Evolutionary conservation across 2,329 filamentous ascomycete species (phyloP).

Genomic region (Fusarium illudens): DNA sequence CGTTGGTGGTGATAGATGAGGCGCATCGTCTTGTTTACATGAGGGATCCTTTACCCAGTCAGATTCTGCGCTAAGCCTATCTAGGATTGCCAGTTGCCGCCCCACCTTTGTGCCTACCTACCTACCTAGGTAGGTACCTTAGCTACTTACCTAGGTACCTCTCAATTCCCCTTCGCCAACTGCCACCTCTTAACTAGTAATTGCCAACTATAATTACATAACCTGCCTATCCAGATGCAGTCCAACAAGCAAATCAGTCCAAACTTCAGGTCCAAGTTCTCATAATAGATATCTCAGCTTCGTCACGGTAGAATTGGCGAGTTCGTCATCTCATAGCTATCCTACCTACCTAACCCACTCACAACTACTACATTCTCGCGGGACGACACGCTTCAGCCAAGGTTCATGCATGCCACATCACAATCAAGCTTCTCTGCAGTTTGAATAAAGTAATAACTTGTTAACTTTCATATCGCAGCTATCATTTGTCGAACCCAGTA

Average conservation of each 20-base stretch:
- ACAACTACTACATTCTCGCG: no score
- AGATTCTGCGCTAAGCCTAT: slow-evolving; percentile 31
- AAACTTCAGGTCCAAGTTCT: background rate
- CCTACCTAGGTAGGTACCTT: background rate
- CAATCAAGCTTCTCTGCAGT: background rate
- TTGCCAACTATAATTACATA: background rate
- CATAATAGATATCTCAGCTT: background rate
- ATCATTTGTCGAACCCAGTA: slow-evolving; percentile 38
- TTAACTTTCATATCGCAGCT: slow-evolving; percentile 36
- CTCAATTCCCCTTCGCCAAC: slow-evolving; percentile 6
- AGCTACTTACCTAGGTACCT: background rate
- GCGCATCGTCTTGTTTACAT: slow-evolving; percentile 45
- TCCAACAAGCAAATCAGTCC: background rate
- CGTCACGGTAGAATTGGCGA: background rate
- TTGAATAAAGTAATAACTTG: slow-evolving; percentile 10
- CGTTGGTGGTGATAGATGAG: slow-evolving; percentile 36
- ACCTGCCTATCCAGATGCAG: background rate
- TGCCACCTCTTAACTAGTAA: background rate
- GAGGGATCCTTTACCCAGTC: slow-evolving; percentile 35
- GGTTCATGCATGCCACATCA: background rate
- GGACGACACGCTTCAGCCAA: background rate
- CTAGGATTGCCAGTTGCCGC: slow-evolving; percentile 13
- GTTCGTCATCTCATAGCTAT: background rate
- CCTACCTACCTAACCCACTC: no score
- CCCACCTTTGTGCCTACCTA: slow-evolving; percentile 21